Evolutionary conservation across 192 early-diverging fungal species (phyloP).

Genomic region (Mortierella antarctica): DNA sequence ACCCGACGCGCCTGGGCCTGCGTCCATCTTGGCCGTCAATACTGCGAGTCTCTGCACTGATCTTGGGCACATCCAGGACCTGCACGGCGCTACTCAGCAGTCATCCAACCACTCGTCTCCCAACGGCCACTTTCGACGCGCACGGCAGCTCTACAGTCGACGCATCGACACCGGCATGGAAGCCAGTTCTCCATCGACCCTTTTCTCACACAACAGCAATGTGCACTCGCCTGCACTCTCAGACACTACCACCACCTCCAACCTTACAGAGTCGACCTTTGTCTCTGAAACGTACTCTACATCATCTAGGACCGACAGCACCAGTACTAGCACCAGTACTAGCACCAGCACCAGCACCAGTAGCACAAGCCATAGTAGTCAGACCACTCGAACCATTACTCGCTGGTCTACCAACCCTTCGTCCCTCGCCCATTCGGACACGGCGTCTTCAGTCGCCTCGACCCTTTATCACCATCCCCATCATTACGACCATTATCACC

Average conservation of each 20-base stretch:
- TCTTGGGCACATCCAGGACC: not conserved
- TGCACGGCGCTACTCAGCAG: not conserved
- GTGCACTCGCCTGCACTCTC: not conserved
- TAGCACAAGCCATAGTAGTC: no score
- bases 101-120: constrained; percentile 3
- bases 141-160: not conserved
- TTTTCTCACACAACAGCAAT: not conserved
- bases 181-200: constrained; percentile 4
- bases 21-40: constrained; percentile 5
- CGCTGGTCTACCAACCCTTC: no score
- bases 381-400: no score
- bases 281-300: not conserved
- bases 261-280: not conserved
- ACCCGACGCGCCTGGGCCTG: not conserved
- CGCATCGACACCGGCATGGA: not conserved
- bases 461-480: no score
- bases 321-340: no score
- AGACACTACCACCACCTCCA: not conserved
- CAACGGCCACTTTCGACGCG: constrained; percentile 7
- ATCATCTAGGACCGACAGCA: not conserved
- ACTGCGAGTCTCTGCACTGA: constrained; percentile 13
- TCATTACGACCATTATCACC: no score
- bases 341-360: no score
- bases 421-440: no score
- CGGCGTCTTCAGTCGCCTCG: no score